These are phyloP conservation scores for Colletotrichum orchidophilum DNA, from an alignment of 2,329 filamentous ascomycete species.

Conservation along the genomic window DNA sequence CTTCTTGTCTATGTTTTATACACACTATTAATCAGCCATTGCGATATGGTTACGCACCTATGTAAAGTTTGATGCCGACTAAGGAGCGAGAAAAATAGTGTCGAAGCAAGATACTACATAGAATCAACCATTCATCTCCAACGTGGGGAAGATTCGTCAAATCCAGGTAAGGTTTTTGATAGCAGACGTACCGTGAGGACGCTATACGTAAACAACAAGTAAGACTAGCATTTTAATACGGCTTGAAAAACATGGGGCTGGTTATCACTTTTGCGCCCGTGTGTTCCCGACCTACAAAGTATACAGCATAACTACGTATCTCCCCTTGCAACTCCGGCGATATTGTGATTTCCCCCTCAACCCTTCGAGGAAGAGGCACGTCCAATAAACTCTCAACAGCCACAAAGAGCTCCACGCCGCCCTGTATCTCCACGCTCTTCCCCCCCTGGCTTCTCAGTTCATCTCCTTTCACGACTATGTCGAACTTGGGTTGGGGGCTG, in stretches of 20 bases:
- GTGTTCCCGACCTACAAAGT: slow-evolving; percentile 24
- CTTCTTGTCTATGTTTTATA: too few species aligned
- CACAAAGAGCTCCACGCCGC: slow-evolving; percentile 40
- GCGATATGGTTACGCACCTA: too few species aligned
- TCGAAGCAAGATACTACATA: too few species aligned
- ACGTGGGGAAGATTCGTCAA: too few species aligned
- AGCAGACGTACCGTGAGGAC: too few species aligned
- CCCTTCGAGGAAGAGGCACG: slow-evolving; percentile 35
- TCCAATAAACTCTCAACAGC: slow-evolving; percentile 36
- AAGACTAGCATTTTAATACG: too few species aligned
- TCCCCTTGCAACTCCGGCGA: not conserved
- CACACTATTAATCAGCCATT: too few species aligned
- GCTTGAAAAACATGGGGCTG: slow-evolving; percentile 23
- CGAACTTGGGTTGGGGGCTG: slow-evolving; percentile 39
- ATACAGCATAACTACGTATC: not conserved
- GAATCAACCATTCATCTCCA: too few species aligned
- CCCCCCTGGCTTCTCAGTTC: slow-evolving; percentile 32
- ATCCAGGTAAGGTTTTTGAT: too few species aligned
- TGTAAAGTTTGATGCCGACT: too few species aligned
- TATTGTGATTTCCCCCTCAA: slow-evolving; percentile 34
- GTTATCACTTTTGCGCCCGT: slow-evolving; percentile 24
- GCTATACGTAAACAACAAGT: too few species aligned
- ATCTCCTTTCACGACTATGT: slow-evolving; percentile 18
- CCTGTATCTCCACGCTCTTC: slow-evolving; percentile 34
- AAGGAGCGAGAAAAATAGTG: too few species aligned